These are phyloP conservation scores for Eragrostis tef DNA, from an alignment of 202 grass and related monocot genomes.

Conservation along the genomic window DNA sequence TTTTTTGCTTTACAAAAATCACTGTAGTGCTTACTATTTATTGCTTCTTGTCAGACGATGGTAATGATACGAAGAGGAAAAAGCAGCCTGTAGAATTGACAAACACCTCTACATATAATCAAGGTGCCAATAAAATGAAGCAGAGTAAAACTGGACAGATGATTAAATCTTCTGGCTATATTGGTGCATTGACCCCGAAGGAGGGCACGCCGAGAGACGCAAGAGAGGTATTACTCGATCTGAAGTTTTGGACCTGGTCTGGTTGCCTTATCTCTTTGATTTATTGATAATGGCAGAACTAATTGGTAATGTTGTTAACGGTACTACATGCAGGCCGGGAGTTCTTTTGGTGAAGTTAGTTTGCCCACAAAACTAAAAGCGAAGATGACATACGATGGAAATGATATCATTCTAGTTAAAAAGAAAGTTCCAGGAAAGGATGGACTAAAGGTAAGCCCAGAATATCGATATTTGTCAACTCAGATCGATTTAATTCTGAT, in stretches of 20 bases:
- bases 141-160: constrained; percentile 62
- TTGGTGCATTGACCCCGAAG: constrained; percentile 58
- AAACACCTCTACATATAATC: constrained; percentile 49
- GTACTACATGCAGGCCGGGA: constrained; percentile 55
- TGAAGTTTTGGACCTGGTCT: constrained; percentile 1
- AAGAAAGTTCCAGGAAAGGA: constrained; percentile 84
- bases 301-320: constrained; percentile 42
- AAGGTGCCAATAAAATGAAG: constrained; percentile 58
- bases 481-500: neutral
- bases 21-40: constrained; percentile 23
- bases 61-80: constrained; percentile 70
- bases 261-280: neutral
- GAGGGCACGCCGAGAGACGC: constrained; percentile 62
- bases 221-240: constrained; percentile 64
- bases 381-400: constrained; percentile 56
- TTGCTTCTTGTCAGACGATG: constrained; percentile 59
- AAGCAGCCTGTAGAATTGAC: constrained; percentile 51
- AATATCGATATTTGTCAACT: constrained; percentile 7
- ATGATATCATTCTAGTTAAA: constrained; percentile 71
- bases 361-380: constrained; percentile 64
- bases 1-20: constrained; percentile 37
- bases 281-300: constrained; percentile 9
- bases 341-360: constrained; percentile 59
- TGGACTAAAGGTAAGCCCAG: constrained; percentile 72
- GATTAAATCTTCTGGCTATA: constrained; percentile 52